Conservation (phyloP, 805 yeast species). For the Sungouiozyma ichnusensis region DNA sequence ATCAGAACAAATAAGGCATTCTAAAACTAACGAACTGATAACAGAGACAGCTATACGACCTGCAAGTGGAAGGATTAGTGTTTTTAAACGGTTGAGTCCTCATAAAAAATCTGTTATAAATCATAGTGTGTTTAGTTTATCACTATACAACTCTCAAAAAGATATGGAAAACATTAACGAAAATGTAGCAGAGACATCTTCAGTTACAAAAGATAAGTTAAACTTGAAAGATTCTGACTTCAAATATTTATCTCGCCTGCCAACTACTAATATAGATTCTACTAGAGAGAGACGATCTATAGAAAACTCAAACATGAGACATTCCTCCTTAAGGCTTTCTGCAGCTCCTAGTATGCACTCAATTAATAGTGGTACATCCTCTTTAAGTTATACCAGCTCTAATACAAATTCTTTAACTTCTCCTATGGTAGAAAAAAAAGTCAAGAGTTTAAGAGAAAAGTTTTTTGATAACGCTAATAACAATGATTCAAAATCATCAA, state of each 20-base stretch:
- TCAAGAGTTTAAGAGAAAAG: constrained; percentile 8
- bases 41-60: constrained; percentile 15
- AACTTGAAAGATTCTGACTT: too few relatives aligned
- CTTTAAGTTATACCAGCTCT: constrained; percentile 8
- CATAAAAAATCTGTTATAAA: not conserved
- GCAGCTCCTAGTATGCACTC: constrained; percentile 24
- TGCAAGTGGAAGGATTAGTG: constrained; percentile 27
- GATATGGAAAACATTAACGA: not conserved
- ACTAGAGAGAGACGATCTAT: constrained; percentile 4
- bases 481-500: not conserved
- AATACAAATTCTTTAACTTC: constrained; percentile 2
- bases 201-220: constrained; percentile 1
- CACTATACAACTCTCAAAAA: not conserved
- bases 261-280: not conserved
- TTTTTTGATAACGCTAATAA: constrained; percentile 3
- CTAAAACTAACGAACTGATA: constrained; percentile 6
- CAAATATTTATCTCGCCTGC: too few relatives aligned
- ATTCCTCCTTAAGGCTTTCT: constrained; percentile 8
- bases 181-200: not conserved
- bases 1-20: not conserved
- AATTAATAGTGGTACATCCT: constrained; percentile 16
- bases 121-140: not conserved
- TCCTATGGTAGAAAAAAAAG: not conserved
- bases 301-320: constrained; percentile 1
- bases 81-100: constrained; percentile 10